Evolutionary conservation across 768 basidiomycete genomes (phyloP), one percentile per base, ranked within the genome.

Genomic region (Hygrophorus russula): DNA sequence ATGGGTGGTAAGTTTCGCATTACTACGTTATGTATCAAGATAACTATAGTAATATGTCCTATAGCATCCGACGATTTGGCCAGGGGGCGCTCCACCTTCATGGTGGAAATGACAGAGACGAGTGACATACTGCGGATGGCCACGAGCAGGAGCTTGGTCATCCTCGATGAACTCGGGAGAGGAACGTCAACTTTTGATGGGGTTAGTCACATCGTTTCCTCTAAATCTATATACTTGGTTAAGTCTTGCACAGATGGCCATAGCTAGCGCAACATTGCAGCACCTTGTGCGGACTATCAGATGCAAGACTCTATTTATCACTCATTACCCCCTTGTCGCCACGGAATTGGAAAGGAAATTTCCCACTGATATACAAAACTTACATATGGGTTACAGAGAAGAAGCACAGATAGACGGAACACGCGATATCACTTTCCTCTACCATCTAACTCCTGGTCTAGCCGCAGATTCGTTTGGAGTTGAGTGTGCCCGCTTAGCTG

Each of bases 41-140:
- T 29, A 15, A 30, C 24, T 32, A 31, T n/a, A n/a, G n/a, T n/a
- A n/a, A n/a, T 15, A 4, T 45, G 10, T 15, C 27, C 13, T 24
- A 8, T 45, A 82, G 94, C 94, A 0, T 83, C 79, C 8, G 94
- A 98, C 56, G 90, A 96, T 50, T 61, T 97, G 18, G 74, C 79
- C 5, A 73, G 83, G 31, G 91, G 91, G 0, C 77, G 88, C 6
- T 94, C 91, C 0, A 98, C 87, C 0, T 96, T 97, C 59, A 96
- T 96, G 93, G 88, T 97, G 2, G 94, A 99, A 61, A 82, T 98
- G 71, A 71, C 83, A 4, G 92, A 97, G 58, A 96, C 93, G 0
- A 83, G 80, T 52, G 88, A 96, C 53, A 92, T 97, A 45, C 62
- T 98, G 11, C 72, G 79, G 29, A 68, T 77, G 3, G 84, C 88